Percentiles rank a stretch among this genome's conserved stretches.
Conservation (phyloP, 2,329 filamentous ascomycete genomes). For the Ustulina deusta region DNA sequence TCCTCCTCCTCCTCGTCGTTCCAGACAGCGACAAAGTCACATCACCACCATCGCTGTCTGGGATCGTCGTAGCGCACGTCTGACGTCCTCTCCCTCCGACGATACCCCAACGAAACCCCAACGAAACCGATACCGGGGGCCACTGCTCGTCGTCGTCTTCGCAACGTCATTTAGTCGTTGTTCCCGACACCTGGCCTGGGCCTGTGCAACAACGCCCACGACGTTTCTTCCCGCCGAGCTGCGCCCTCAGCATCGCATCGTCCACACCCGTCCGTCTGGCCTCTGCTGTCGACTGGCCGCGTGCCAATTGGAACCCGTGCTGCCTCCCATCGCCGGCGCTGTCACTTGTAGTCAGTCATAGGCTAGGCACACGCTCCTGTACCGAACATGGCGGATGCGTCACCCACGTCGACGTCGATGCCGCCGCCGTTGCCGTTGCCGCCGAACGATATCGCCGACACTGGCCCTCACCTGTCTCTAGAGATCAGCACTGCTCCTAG, state of each 20-base stretch:
- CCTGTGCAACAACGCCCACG: neutral
- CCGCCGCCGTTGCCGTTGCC: slow-evolving; percentile 23
- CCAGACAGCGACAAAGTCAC: neutral
- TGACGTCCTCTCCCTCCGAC: neutral
- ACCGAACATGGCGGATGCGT: slow-evolving; percentile 36
- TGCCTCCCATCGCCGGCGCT: slow-evolving; percentile 6
- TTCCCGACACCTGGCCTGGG: neutral
- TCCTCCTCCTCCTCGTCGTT: neutral
- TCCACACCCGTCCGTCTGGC: neutral
- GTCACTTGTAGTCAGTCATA: slow-evolving; percentile 8
- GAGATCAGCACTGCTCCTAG: slow-evolving; percentile 31
- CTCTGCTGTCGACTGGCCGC: slow-evolving; percentile 5
- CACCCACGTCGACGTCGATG: slow-evolving; percentile 7
- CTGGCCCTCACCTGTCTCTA: slow-evolving; percentile 37
- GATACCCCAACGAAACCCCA: neutral
- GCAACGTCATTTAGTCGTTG: slow-evolving; percentile 4
- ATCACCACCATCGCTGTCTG: slow-evolving; percentile 12
- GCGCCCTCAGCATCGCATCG: neutral
- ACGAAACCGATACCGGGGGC: slow-evolving; percentile 3
- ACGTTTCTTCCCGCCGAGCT: neutral
- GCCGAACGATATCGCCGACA: slow-evolving; percentile 33
- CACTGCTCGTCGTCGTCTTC: neutral
- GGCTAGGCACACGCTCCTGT: neutral
- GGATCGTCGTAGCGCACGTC: neutral
- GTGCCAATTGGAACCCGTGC: slow-evolving; percentile 19